These are phyloP conservation scores for Sporothrix humicola DNA, from an alignment of 2,329 filamentous ascomycete species.

Conservation along the genomic window DNA sequence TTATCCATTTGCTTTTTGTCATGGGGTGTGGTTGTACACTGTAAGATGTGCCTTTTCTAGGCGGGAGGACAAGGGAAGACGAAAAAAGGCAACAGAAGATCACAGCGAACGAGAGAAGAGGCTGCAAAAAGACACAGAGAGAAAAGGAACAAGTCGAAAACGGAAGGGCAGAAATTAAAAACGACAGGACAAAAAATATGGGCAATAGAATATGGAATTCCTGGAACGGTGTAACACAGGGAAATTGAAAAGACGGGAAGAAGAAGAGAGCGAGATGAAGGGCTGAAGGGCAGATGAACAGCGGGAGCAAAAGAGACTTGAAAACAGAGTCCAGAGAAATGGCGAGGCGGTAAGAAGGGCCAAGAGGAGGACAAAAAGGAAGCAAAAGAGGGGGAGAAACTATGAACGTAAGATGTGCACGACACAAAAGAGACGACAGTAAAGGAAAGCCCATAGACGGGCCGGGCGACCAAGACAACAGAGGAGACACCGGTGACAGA, in stretches of 20 bases:
- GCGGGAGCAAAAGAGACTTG: neutral
- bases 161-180: slow-evolving; percentile 7
- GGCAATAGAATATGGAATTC: slow-evolving; percentile 2
- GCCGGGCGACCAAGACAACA: slow-evolving; percentile 16
- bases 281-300: neutral
- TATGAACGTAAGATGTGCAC: neutral
- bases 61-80: slow-evolving; percentile 2
- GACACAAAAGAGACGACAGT: neutral
- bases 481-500: slow-evolving; percentile 13
- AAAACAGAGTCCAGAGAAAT: neutral
- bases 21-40: slow-evolving; percentile 16
- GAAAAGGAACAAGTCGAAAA: neutral
- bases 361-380: neutral
- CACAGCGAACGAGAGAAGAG: neutral
- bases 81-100: neutral
- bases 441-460: slow-evolving; percentile 12
- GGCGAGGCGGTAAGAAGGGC: neutral
- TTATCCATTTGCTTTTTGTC: slow-evolving; percentile 25
- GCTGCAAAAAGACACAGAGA: neutral
- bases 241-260: slow-evolving; percentile 26
- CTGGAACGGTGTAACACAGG: slow-evolving; percentile 30
- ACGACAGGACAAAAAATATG: neutral
- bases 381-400: neutral
- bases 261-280: slow-evolving; percentile 16
- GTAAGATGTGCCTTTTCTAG: slow-evolving; percentile 1